Evolutionary conservation across 1,284 basidiomycete species (phyloP).

Genomic region (Irpex sp.): DNA sequence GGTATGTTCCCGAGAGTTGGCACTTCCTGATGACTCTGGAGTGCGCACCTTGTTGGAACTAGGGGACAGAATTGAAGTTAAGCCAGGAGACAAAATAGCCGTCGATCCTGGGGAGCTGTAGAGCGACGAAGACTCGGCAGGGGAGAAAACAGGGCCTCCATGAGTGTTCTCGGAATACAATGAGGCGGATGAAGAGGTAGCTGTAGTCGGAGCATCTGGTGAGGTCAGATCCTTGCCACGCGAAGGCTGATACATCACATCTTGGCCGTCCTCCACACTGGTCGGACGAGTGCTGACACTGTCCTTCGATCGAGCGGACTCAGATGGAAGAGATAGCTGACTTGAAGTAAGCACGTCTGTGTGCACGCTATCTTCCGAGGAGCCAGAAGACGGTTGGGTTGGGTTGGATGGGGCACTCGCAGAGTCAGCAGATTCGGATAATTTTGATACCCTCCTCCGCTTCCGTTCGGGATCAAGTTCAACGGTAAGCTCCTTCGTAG

Average conservation of each 20-base stretch:
- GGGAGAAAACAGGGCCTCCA: background rate
- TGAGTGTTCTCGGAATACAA: constrained; percentile 1
- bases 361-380: background rate
- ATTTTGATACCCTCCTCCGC: constrained; percentile 8
- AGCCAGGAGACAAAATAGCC: background rate
- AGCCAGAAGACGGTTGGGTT: background rate
- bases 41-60: background rate
- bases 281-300: background rate
- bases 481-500: background rate
- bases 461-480: constrained; percentile 6
- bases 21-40: constrained; percentile 2
- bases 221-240: background rate
- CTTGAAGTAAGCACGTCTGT: background rate
- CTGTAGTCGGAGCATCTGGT: constrained; percentile 10
- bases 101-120: background rate
- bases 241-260: constrained; percentile 1
- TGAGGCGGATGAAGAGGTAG: constrained; percentile 8
- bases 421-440: constrained; percentile 3
- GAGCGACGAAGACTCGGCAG: constrained; percentile 4
- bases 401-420: background rate
- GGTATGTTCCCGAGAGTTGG: constrained; percentile 4
- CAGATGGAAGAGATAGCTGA: constrained; percentile 1
- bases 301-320: background rate
- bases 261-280: background rate
- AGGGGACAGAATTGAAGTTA: constrained; percentile 3